phyloP scores from a whole-genome alignment of 129 eudicot species.

The Cynara cardunculus region DNA sequence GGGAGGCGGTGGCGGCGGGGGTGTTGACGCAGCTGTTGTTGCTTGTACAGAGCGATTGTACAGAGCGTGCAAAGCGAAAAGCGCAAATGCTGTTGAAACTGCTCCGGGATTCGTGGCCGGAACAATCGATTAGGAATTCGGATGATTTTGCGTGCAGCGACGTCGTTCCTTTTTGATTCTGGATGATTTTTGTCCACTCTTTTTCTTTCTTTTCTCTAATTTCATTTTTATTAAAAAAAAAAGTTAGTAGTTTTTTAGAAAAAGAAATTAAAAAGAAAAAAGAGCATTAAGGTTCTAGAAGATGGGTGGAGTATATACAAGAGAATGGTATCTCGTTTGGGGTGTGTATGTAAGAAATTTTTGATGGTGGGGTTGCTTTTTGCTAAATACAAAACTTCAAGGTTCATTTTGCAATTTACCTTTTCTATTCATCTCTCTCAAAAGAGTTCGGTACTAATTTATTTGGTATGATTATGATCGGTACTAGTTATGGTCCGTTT shows the following conservation, averaged over 20 bases:
- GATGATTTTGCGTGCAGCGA: conserved; percentile 78
- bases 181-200: conserved; percentile 22
- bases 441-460: not conserved
- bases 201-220: too few relatives aligned
- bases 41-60: conserved; percentile 90
- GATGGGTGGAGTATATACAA: conserved; percentile 31
- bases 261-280: not conserved
- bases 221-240: not conserved
- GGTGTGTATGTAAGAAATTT: conserved; percentile 44
- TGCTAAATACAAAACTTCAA: conserved; percentile 22
- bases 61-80: conserved; percentile 86
- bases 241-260: not conserved
- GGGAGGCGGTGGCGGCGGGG: conserved; percentile 90
- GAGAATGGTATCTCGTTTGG: not conserved
- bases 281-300: conserved; percentile 22
- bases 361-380: conserved; percentile 24
- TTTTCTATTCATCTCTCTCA: not conserved
- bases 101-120: conserved; percentile 90
- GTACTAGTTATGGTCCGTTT: too few relatives aligned
- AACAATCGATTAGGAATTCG: conserved; percentile 50
- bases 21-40: conserved; percentile 76
- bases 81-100: conserved; percentile 90
- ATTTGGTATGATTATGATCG: too few relatives aligned
- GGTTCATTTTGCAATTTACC: conserved; percentile 9
- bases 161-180: conserved; percentile 55